Conservation (phyloP, 371 early-diverging fungal genomes). For the Conidiobolus incongruus region DNA sequence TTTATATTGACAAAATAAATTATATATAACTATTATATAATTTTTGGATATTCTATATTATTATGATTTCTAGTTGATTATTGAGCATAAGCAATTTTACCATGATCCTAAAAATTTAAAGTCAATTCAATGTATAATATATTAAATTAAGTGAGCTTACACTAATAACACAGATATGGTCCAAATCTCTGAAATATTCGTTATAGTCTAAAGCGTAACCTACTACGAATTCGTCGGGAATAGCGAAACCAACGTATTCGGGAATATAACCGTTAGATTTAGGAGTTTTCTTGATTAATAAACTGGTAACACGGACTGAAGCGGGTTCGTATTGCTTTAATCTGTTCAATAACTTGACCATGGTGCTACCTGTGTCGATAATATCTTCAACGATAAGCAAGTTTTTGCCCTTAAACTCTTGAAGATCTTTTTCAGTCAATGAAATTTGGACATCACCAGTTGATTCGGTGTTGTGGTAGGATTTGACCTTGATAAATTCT, state of each 20-base stretch:
- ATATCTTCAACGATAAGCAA: constrained; percentile 82
- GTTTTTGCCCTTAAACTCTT: constrained; percentile 61
- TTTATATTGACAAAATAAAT: no score
- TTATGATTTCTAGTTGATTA: no score
- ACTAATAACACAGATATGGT: constrained; percentile 76
- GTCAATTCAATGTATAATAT: background rate
- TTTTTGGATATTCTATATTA: no score
- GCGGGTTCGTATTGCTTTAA: constrained; percentile 43
- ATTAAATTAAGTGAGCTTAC: no score
- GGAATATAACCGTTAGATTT: constrained; percentile 65
- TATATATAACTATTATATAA: no score
- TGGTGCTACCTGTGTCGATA: constrained; percentile 76
- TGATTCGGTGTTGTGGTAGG: constrained; percentile 55
- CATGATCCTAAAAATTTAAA: constrained; percentile 14
- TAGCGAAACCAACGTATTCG: constrained; percentile 68
- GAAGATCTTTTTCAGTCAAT: constrained; percentile 57
- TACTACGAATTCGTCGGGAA: constrained; percentile 79
- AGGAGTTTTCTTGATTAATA: constrained; percentile 72
- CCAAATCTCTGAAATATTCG: constrained; percentile 80
- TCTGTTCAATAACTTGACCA: constrained; percentile 53
- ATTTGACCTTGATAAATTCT: constrained; percentile 78
- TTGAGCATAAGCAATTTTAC: constrained; percentile 16
- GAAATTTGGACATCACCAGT: constrained; percentile 71
- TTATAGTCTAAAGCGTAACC: constrained; percentile 78
- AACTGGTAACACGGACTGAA: constrained; percentile 57